Base-by-base conservation (phyloP, 2,329 filamentous ascomycete species). In the Aspergillus amoenus region DNA sequence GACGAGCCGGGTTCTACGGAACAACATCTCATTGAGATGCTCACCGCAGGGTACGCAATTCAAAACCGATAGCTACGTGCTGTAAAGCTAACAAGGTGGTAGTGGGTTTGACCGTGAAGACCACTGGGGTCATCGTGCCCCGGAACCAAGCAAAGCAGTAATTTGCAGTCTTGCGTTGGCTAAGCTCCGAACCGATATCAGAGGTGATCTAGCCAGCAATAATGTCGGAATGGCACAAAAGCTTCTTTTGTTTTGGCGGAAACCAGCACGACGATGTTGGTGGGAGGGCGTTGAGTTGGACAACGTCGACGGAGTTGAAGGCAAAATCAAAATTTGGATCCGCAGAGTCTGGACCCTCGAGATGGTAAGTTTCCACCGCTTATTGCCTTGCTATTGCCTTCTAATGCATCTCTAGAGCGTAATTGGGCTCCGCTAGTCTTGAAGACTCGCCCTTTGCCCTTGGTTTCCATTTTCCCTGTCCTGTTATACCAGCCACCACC, bases 171-270 rank as follows among this genome's bases (percentile, higher is more conserved):
- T 99, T 62, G 94, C 93, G 11, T 84, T 99, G 56, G 94, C 94
- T 37, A 88, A 94, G 64, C 84, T 99, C 65, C 89, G 94, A 54
- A 97, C 92, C 59, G 94, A 97, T 67, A 92, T 96, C 68, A 87
- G 81, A 61, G 84, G 91, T 54, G 91, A 93, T 66, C 80, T 90
- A 51, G 87, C 83, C 64, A 92, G 88, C 68, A 85, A 79, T 67
- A 87, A 85, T 71, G 91, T 97, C 17, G 93, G 93, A 52, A 99
- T 99, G 94, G 94, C 94, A 12, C 94, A 99, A 76, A 99, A 99
- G 78, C 84, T 99, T 46, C 82, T 99, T 13, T 83, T 99, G 3
- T 99, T 99, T 80, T 99, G 94, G 94, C 86, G 94, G 64, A 99
- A 99, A 77, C 94, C 94, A 15, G 94, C 94, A 13, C 82, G 94